Base-by-base conservation (phyloP, 202 grass and related monocot genomes). In the Dendrocalamus latiflorus region DNA sequence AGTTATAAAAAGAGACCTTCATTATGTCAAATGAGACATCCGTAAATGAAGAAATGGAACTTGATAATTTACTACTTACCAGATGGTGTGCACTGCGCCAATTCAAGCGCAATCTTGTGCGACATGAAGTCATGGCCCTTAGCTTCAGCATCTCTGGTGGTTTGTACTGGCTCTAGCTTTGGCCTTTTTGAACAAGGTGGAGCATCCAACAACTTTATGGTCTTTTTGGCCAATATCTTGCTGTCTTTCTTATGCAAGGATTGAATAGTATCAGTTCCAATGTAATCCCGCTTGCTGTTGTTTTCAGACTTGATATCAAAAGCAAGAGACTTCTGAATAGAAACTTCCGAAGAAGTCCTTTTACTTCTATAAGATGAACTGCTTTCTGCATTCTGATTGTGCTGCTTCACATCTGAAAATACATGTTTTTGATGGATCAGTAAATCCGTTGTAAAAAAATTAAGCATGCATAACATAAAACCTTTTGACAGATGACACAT, bases 151-250 rank as follows among this genome's bases (percentile, higher is more conserved):
- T 79, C 84, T 63, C 88, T 75, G 71, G 72, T 2, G 22, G 45
- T 87, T 85, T 89, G 86, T 60, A 81, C 78, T 51, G 88, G 78
- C 81, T 97, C 94, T 70, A 93, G 76, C 74, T 90, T 97, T 81
- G 87, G 91, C 74, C 84, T 87, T 86, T 97, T 97, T 39, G 91
- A 55, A 70, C 88, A 91, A 77, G 91, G 89, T 60, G 90, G 85
- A 47, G 63, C 77, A 47, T 83, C 86, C 71, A 97, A 85, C 68
- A 86, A 86, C 82, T 97, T 97, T 84, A 93, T 86, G 59, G 89
- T 88, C 78, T 91, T 93, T 86, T 97, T 97, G 33, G 70, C 42
- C 20, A 75, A 33, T 44, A 76, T 16, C 59, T 91, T 97, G 36
- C 53, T 83, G 53, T 86, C 94, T 80, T 93, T 84, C 77, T 91